Conservation (phyloP, 1,139 yeast genomes). For the Debaryomyces udenii region DNA sequence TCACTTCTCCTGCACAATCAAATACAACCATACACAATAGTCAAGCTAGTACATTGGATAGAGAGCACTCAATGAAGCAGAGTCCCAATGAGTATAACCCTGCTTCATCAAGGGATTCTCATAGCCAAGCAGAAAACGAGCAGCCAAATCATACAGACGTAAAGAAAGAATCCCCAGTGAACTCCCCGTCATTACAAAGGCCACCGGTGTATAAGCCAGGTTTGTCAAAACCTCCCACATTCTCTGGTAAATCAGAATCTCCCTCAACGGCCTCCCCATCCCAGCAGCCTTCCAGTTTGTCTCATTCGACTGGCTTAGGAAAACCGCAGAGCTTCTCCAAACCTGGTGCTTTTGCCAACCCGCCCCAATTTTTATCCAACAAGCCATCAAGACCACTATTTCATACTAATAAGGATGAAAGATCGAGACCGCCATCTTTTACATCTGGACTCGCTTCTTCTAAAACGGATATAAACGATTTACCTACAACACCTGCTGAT, state of each 20-base stretch:
- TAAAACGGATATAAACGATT: no score
- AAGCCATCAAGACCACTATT: conserved; percentile 23
- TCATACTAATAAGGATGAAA: conserved; percentile 1
- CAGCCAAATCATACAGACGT: not conserved
- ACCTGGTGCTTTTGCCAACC: conserved; percentile 28
- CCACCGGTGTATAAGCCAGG: conserved; percentile 15
- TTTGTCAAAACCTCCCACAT: conserved; percentile 15
- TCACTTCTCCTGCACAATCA: not conserved
- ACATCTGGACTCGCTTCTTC: not conserved
- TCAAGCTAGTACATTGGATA: not conserved
- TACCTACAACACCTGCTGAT: no score
- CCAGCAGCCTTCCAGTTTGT: conserved; percentile 4
- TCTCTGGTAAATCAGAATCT: conserved; percentile 6
- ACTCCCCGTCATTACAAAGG: conserved; percentile 11
- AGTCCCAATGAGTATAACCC: not conserved
- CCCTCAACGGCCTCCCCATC: conserved; percentile 1
- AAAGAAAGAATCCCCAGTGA: conserved; percentile 9
- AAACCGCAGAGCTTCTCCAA: conserved; percentile 29
- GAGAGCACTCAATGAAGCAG: not conserved
- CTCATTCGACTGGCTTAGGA: conserved; percentile 14
- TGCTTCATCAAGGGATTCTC: not conserved
- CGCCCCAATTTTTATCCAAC: conserved; percentile 38
- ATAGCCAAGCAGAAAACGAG: not conserved
- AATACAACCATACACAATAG: not conserved
- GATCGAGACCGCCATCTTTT: conserved; percentile 4